Percentiles rank a stretch among this genome's conserved stretches.
These are phyloP conservation scores for Plasmopara halstedii DNA, from an alignment of 352 stramenopile genomes.

Conservation along the genomic window DNA sequence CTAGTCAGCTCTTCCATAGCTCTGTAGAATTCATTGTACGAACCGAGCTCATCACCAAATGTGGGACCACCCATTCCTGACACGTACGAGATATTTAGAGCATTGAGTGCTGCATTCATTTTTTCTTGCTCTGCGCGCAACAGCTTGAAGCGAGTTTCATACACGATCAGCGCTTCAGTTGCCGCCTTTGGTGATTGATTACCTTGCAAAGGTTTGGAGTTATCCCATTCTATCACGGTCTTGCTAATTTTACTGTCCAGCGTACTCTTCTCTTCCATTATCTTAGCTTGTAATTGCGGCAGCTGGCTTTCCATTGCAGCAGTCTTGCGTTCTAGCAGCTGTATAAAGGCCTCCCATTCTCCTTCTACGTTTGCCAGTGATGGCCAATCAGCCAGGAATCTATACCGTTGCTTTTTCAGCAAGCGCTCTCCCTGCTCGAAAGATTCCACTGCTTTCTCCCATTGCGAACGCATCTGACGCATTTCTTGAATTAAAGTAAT, in stretches of 20 bases:
- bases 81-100: conserved; percentile 84
- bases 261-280: conserved; percentile 92
- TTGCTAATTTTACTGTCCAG: conserved; percentile 79
- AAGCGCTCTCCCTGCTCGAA: conserved; percentile 94
- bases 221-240: conserved; percentile 74
- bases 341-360: conserved; percentile 93
- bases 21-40: conserved; percentile 55
- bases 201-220: conserved; percentile 71
- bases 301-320: conserved; percentile 95
- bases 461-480: conserved; percentile 56
- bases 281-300: conserved; percentile 95
- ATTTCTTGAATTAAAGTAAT: conserved; percentile 89
- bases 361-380: conserved; percentile 94
- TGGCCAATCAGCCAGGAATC: conserved; percentile 94
- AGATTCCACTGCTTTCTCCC: conserved; percentile 75
- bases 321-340: conserved; percentile 85
- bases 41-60: conserved; percentile 73
- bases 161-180: conserved; percentile 76
- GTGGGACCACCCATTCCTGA: conserved; percentile 35
- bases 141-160: conserved; percentile 78
- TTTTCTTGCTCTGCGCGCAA: conserved; percentile 91
- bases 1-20: conserved; percentile 90
- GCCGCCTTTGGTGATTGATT: conserved; percentile 58
- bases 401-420: conserved; percentile 94
- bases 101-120: conserved; percentile 92